phyloP scores from a whole-genome alignment of 371 early-diverging fungal genomes.

The Mucor plumbeus region DNA sequence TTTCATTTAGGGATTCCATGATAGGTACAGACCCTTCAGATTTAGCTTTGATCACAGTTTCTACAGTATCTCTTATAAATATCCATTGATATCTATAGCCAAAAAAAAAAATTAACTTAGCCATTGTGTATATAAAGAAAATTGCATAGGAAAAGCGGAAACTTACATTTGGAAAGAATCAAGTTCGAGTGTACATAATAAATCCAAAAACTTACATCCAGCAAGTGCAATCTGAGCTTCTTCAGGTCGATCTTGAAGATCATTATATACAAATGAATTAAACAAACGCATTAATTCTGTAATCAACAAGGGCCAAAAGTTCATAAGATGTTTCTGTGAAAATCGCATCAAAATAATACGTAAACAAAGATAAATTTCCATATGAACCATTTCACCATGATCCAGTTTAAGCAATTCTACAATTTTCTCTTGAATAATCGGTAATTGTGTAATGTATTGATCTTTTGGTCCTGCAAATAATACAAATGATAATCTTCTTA shows the following conservation, averaged over 20 bases:
- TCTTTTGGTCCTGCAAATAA: conserved; percentile 78
- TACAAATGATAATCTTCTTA: conserved; percentile 81
- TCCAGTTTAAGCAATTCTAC: conserved; percentile 84
- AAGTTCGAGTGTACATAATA: conserved; percentile 76
- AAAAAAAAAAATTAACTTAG: too few relatives aligned
- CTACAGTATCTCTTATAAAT: conserved; percentile 85
- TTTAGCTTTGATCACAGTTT: conserved; percentile 53
- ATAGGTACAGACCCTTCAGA: conserved; percentile 58
- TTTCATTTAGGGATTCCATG: conserved; percentile 56
- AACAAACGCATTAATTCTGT: conserved; percentile 83
- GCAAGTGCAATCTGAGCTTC: conserved; percentile 80
- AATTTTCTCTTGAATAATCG: conserved; percentile 86
- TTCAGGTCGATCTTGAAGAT: conserved; percentile 61
- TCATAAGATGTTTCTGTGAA: conserved; percentile 79
- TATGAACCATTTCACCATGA: conserved; percentile 71
- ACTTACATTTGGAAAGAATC: conserved; percentile 86
- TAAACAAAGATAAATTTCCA: conserved; percentile 85
- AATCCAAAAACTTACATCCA: conserved; percentile 89
- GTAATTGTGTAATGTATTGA: conserved; percentile 82
- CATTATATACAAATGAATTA: conserved; percentile 55
- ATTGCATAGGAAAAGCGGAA: neutral
- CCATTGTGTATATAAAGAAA: neutral
- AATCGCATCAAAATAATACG: conserved; percentile 82
- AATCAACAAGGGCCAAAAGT: conserved; percentile 90
- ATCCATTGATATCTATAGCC: conserved; percentile 87